These are phyloP conservation scores for Wickerhamiella kurtzmanii DNA, from an alignment of 805 yeast species.

Conservation along the genomic window DNA sequence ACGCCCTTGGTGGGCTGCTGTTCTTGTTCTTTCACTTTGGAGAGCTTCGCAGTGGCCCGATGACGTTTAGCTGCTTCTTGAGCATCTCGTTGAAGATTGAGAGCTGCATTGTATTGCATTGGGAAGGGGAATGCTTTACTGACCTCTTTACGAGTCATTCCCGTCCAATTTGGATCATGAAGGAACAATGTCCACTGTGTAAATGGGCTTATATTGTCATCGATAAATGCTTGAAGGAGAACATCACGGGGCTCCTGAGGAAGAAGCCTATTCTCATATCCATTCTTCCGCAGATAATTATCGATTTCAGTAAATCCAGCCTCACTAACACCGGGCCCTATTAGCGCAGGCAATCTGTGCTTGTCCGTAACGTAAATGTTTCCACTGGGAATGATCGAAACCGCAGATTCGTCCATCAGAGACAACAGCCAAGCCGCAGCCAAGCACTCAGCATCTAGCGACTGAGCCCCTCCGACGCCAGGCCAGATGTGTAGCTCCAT, in stretches of 20 bases:
- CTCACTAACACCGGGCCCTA: constrained; percentile 7
- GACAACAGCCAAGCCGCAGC: constrained; percentile 22
- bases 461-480: constrained; percentile 15
- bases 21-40: constrained; percentile 3
- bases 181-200: constrained; percentile 19
- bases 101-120: constrained; percentile 26
- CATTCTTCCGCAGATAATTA: constrained; percentile 10
- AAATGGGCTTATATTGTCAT: constrained; percentile 11
- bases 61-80: neutral
- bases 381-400: constrained; percentile 18
- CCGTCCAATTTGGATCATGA: constrained; percentile 21
- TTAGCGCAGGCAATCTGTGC: constrained; percentile 21
- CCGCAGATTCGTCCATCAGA: constrained; percentile 4
- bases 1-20: constrained; percentile 9
- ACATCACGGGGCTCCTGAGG: constrained; percentile 7
- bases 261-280: neutral
- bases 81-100: constrained; percentile 20
- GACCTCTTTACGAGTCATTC: constrained; percentile 23
- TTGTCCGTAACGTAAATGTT: constrained; percentile 17
- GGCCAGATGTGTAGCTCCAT: constrained; percentile 26
- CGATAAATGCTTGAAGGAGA: constrained; percentile 12
- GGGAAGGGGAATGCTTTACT: constrained; percentile 24
- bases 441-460: constrained; percentile 24
- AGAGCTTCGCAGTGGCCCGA: constrained; percentile 1
- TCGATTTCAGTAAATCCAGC: constrained; percentile 21